A percentile compares a stretch with the other conserved stretches of the same genome.
Evolutionary conservation across 75 land plant species (phyloP).

Genomic region (Gnetum montanum): DNA sequence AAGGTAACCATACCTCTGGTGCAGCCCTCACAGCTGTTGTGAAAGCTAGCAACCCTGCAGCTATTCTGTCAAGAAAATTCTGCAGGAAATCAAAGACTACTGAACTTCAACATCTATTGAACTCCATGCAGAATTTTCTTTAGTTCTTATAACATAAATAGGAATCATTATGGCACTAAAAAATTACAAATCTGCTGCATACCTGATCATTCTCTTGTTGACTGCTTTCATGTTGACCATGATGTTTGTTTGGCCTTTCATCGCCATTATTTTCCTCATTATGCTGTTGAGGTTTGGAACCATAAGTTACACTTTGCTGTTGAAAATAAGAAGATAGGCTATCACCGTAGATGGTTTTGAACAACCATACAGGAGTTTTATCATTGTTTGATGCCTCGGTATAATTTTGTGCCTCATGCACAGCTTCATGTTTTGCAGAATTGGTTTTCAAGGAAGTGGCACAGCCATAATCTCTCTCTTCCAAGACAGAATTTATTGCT

Average conservation of each 20-base stretch:
- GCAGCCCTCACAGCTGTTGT: conserved; percentile 21
- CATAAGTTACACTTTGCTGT: no score
- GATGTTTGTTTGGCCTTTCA: not conserved
- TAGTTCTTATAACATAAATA: no score
- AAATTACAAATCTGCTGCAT: no score
- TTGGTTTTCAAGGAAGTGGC: no score
- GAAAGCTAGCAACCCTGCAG: conserved; percentile 21
- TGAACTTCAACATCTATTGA: not conserved
- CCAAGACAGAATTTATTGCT: conserved; percentile 6
- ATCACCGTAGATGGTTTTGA: no score
- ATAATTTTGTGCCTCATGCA: no score
- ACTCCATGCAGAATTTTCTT: not conserved
- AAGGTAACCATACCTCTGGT: conserved; percentile 32
- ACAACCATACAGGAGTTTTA: no score
- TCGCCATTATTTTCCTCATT: not conserved
- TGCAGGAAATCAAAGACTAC: conserved; percentile 8
- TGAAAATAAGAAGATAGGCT: no score
- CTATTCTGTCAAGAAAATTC: conserved; percentile 11
- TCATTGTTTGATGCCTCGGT: no score
- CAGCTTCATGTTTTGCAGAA: no score
- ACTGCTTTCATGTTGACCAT: not conserved
- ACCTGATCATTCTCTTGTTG: conserved; percentile 1
- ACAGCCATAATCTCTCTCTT: conserved; percentile 7
- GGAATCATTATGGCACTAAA: no score
- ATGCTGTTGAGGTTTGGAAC: no score